phyloP scores from a whole-genome alignment of 164 flowering plant genomes.

The Sedum album region DNA sequence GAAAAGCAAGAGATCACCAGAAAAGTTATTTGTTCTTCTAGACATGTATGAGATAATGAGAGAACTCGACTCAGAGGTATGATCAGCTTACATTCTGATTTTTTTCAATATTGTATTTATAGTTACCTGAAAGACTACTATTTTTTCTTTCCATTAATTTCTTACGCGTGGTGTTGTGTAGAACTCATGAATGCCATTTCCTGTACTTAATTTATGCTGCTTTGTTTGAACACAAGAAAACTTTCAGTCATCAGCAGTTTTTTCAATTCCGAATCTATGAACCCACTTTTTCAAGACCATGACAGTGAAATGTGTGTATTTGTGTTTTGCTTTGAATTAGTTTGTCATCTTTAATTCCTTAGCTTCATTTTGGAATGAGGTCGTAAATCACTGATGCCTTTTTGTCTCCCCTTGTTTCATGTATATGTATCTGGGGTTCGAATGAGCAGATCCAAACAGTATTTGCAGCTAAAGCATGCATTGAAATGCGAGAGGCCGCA shows the following conservation, averaged over 20 bases:
- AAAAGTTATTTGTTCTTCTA: background rate
- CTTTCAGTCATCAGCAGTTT: background rate
- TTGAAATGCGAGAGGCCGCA: conserved; percentile 72
- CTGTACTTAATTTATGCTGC: no score
- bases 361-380: background rate
- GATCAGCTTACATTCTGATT: background rate
- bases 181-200: no score
- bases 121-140: background rate
- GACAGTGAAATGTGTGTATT: background rate
- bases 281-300: no score
- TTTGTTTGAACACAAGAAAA: background rate
- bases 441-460: conserved; percentile 56
- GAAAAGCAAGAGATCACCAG: conserved; percentile 75
- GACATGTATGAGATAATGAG: background rate
- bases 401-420: background rate
- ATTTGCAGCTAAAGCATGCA: conserved; percentile 75
- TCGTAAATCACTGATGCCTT: background rate
- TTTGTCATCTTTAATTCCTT: background rate
- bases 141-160: background rate
- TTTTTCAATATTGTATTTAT: background rate
- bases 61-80: background rate
- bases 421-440: background rate
- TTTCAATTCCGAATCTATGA: background rate
- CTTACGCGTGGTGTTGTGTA: no score
- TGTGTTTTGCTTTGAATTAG: background rate